Conservation (phyloP, 2,329 filamentous ascomycete genomes). For the Penicillium sp. region DNA sequence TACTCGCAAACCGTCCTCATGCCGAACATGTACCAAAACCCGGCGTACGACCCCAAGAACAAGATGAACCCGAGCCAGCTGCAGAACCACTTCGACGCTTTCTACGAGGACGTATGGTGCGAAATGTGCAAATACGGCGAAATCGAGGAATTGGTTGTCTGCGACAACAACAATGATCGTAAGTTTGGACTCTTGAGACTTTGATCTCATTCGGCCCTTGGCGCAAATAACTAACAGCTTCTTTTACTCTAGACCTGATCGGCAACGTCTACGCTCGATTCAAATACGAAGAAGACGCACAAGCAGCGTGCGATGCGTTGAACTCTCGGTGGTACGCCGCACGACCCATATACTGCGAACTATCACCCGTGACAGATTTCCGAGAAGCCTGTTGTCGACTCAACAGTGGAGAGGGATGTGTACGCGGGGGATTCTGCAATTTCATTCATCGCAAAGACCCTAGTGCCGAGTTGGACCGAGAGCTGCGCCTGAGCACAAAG, state of each 20-base stretch:
- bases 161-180: constrained; percentile 99
- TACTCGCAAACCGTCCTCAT: constrained; percentile 98
- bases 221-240: constrained; percentile 16
- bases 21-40: constrained; percentile 98
- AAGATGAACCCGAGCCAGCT: constrained; percentile 96
- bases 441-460: constrained; percentile 99
- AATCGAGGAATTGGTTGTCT: constrained; percentile 95
- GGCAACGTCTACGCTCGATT: constrained; percentile 99
- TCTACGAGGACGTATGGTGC: constrained; percentile 99
- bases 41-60: constrained; percentile 92
- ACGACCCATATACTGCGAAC: constrained; percentile 95
- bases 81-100: constrained; percentile 99
- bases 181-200: constrained; percentile 45
- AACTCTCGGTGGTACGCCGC: constrained; percentile 97
- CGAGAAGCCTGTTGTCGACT: constrained; percentile 94
- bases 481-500: constrained; percentile 85
- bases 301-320: constrained; percentile 88
- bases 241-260: constrained; percentile 72
- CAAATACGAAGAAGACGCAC: constrained; percentile 98
- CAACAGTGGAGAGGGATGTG: constrained; percentile 93
- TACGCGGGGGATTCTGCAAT: constrained; percentile 96
- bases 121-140: constrained; percentile 99
- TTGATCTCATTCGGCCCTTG: not conserved
- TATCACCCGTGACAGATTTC: constrained; percentile 96
- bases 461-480: constrained; percentile 80